These are phyloP conservation scores for Aspergillus pseudoterreus DNA, from an alignment of 2,329 filamentous ascomycete genomes.

Conservation along the genomic window DNA sequence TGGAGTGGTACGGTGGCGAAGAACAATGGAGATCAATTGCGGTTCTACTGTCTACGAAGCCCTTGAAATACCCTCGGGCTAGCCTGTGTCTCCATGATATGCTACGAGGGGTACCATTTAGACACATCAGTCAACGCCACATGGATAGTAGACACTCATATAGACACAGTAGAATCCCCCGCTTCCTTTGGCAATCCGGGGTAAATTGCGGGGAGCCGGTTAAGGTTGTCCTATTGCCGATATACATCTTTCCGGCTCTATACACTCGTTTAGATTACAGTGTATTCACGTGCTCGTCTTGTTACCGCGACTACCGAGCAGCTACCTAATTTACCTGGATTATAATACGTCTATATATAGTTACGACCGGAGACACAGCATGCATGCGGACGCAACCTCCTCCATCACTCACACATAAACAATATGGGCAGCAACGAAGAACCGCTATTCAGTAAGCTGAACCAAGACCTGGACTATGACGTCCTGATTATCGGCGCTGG, in stretches of 20 bases:
- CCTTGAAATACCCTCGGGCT: not conserved
- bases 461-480: constrained; percentile 11
- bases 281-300: not conserved
- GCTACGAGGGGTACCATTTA: no score
- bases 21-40: not conserved
- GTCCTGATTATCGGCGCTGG: constrained; percentile 18
- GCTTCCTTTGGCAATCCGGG: not conserved
- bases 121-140: no score
- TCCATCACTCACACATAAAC: not conserved
- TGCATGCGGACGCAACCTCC: not conserved
- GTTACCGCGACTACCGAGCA: not conserved
- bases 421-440: constrained; percentile 14
- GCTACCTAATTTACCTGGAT: not conserved
- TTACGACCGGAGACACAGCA: not conserved
- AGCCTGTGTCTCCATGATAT: not conserved
- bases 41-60: not conserved
- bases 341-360: not conserved
- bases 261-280: not conserved
- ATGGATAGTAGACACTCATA: not conserved
- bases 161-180: not conserved
- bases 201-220: constrained; percentile 1
- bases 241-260: not conserved
- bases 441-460: constrained; percentile 8
- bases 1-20: not conserved
- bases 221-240: not conserved